phyloP scores from a whole-genome alignment of 78 protist species.

The Dictyostelium capitatum region DNA sequence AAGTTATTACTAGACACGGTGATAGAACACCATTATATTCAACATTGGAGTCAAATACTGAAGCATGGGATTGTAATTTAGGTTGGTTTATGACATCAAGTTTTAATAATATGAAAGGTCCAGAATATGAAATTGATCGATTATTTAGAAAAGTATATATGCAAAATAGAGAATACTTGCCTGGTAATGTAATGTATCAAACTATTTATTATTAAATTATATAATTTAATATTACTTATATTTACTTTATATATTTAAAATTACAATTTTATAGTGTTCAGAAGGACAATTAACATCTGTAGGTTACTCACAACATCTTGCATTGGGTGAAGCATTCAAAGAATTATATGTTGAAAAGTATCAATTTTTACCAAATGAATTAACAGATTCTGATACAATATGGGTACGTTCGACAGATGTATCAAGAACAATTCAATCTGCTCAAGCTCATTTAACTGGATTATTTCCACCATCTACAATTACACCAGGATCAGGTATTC shows the following conservation, averaged over 20 bases:
- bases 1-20: conserved; percentile 71
- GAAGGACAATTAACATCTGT: conserved; percentile 65
- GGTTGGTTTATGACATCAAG: conserved; percentile 45
- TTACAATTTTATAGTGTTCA: too few relatives aligned
- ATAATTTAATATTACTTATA: too few relatives aligned
- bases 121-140: background rate
- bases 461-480: conserved; percentile 31
- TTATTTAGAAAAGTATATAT: conserved; percentile 62
- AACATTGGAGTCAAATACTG: background rate
- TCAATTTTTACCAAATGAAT: conserved; percentile 18
- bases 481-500: background rate
- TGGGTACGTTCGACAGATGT: conserved; percentile 79
- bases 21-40: conserved; percentile 78
- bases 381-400: conserved; percentile 4
- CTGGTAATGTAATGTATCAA: conserved; percentile 70
- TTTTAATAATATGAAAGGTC: background rate
- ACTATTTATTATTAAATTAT: too few relatives aligned
- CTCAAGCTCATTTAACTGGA: conserved; percentile 45
- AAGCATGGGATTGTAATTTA: conserved; percentile 64
- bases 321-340: conserved; percentile 33
- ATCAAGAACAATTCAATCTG: conserved; percentile 76
- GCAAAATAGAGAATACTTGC: conserved; percentile 39
- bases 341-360: conserved; percentile 61
- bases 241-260: too few relatives aligned
- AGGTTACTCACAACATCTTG: conserved; percentile 57